Evolutionary conservation across 768 basidiomycete species (phyloP).

Genomic region (Fistulinella prunicolor): DNA sequence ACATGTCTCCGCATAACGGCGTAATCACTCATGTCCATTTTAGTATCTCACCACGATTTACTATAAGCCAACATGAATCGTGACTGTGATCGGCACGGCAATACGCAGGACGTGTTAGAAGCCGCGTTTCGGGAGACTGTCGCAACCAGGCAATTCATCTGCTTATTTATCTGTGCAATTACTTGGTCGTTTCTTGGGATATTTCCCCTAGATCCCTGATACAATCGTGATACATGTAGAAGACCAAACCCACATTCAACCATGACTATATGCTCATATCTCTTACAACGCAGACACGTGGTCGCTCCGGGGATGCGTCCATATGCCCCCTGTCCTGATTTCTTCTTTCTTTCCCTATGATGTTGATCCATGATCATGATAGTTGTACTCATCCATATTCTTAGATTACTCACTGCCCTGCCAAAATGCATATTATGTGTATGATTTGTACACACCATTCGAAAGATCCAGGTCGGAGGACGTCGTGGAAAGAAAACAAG

Average conservation of each 20-base stretch:
- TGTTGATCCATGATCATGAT: constrained; percentile 15
- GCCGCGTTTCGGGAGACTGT: constrained; percentile 11
- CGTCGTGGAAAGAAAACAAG: too few species aligned
- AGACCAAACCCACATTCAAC: constrained; percentile 14
- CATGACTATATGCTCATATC: constrained; percentile 17
- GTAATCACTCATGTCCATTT: constrained; percentile 16
- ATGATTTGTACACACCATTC: neutral
- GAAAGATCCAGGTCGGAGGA: too few species aligned
- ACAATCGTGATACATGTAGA: constrained; percentile 20
- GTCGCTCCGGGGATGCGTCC: constrained; percentile 7
- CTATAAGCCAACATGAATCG: constrained; percentile 62
- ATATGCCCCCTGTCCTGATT: constrained; percentile 8
- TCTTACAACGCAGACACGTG: constrained; percentile 5
- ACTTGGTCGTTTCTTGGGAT: constrained; percentile 28
- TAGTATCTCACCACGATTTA: constrained; percentile 86
- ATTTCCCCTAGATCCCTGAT: constrained; percentile 25
- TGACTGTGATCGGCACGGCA: constrained; percentile 12
- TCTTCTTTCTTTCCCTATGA: constrained; percentile 11
- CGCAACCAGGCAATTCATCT: constrained; percentile 11
- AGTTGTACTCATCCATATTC: constrained; percentile 13
- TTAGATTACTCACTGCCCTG: constrained; percentile 19
- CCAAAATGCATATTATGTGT: constrained; percentile 18
- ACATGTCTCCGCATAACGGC: constrained; percentile 1
- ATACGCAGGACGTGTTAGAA: constrained; percentile 28
- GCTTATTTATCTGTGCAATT: constrained; percentile 27